Evolutionary conservation across 192 early-diverging fungal species (phyloP).

Genomic region (Helicostylum pulchrum): DNA sequence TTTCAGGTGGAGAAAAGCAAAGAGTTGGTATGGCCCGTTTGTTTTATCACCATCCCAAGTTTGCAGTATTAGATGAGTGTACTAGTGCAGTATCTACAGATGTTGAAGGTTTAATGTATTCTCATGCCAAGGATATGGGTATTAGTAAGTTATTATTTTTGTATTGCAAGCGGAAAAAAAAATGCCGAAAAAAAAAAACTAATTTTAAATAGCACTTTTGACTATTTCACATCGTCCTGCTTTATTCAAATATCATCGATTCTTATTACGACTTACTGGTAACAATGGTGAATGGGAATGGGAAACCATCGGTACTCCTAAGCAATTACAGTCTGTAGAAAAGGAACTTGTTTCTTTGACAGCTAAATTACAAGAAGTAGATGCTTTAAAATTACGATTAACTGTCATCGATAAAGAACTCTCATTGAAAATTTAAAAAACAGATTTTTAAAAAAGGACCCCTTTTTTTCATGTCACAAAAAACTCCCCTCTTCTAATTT

Average conservation of each 20-base stretch:
- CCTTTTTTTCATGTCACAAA: neutral
- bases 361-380: slow-evolving; percentile 49
- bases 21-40: slow-evolving; percentile 93
- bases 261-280: slow-evolving; percentile 86
- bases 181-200: neutral
- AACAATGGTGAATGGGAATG: slow-evolving; percentile 83
- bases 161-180: neutral
- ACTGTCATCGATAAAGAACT: slow-evolving; percentile 52
- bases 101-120: slow-evolving; percentile 89
- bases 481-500: neutral
- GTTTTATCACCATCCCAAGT: slow-evolving; percentile 95
- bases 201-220: slow-evolving; percentile 55
- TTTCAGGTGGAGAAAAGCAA: slow-evolving; percentile 96
- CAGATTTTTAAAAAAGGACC: neutral
- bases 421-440: slow-evolving; percentile 32
- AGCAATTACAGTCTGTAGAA: slow-evolving; percentile 79
- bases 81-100: slow-evolving; percentile 86
- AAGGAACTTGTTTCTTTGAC: slow-evolving; percentile 81
- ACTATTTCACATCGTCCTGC: slow-evolving; percentile 95
- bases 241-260: slow-evolving; percentile 95
- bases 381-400: slow-evolving; percentile 42
- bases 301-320: slow-evolving; percentile 75
- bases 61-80: slow-evolving; percentile 96
- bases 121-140: slow-evolving; percentile 72
- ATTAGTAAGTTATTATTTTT: slow-evolving; percentile 55